Percentiles rank a stretch among this genome's conserved stretches.
Evolutionary conservation across 2,329 filamentous ascomycete genomes (phyloP).

Genomic region (Pseudogymnoascus sp.): DNA sequence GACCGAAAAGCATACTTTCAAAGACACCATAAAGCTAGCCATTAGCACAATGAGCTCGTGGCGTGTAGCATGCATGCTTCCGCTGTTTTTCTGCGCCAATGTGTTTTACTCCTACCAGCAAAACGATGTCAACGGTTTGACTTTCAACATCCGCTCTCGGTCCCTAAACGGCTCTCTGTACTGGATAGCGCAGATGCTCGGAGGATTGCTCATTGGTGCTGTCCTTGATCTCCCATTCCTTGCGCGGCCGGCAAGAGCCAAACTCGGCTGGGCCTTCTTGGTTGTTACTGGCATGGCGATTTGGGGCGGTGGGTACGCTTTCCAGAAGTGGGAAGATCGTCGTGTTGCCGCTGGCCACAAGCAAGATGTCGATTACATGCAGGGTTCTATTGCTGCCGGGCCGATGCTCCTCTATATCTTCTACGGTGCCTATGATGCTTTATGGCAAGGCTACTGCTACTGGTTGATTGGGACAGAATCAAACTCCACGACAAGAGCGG

Average conservation of each 20-base stretch:
- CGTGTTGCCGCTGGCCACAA: constrained; percentile 33
- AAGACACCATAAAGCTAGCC: constrained; percentile 32
- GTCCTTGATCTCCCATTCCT: constrained; percentile 38
- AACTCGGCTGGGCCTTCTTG: constrained; percentile 39
- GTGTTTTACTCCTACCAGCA: constrained; percentile 51
- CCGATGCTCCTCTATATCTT: too few species aligned
- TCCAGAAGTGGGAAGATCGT: constrained; percentile 50
- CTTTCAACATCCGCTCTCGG: constrained; percentile 49
- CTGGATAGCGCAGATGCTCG: constrained; percentile 51
- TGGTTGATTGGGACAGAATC: constrained; percentile 35
- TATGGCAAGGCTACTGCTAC: too few species aligned
- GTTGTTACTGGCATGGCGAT: constrained; percentile 44
- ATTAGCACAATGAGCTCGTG: constrained; percentile 35
- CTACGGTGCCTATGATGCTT: too few species aligned
- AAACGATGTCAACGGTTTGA: constrained; percentile 46
- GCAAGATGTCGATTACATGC: constrained; percentile 41
- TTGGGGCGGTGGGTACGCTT: constrained; percentile 56
- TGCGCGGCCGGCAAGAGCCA: constrained; percentile 39
- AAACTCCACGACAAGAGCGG: constrained; percentile 35
- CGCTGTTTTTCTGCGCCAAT: constrained; percentile 49
- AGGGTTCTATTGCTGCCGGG: too few species aligned
- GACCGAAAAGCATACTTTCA: constrained; percentile 34
- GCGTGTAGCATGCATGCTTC: constrained; percentile 42
- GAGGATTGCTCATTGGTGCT: constrained; percentile 41
- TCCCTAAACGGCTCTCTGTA: constrained; percentile 48